phyloP scores from a whole-genome alignment of 306 rosid species.

The Amphicarpaea edgeworthii region DNA sequence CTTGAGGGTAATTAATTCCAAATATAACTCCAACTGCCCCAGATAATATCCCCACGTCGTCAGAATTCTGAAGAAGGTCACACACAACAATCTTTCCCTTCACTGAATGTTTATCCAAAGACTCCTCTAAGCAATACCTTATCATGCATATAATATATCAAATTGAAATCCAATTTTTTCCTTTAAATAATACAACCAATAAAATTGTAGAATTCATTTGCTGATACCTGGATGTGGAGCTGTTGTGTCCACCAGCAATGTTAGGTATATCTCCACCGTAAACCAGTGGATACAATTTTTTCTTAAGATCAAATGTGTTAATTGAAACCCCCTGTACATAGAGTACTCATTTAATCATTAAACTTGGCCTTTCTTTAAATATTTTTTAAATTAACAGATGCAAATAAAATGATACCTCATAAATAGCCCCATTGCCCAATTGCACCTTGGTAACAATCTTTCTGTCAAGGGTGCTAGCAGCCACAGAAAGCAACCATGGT shows the following conservation, averaged over 20 bases:
- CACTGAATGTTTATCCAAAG: slow-evolving; percentile 49
- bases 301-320: slow-evolving; percentile 52
- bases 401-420: slow-evolving; percentile 45
- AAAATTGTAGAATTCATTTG: not conserved
- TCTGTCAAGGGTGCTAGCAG: slow-evolving; percentile 59
- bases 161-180: not conserved
- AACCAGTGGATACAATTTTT: slow-evolving; percentile 50
- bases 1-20: not conserved
- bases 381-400: no score
- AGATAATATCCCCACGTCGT: not conserved
- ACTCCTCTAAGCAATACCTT: not conserved
- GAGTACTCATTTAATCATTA: not conserved
- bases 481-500: slow-evolving; percentile 69
- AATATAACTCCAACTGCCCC: slow-evolving; percentile 55
- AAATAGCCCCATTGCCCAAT: slow-evolving; percentile 46
- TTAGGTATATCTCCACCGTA: slow-evolving; percentile 59
- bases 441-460: slow-evolving; percentile 50
- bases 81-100: slow-evolving; percentile 65
- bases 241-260: not conserved
- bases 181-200: not conserved
- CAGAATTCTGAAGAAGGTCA: not conserved
- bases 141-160: not conserved
- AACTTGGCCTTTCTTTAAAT: not conserved
- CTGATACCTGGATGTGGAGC: slow-evolving; percentile 48
- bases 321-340: slow-evolving; percentile 54